Base-by-base conservation (phyloP, 805 yeast genomes). In the Wickerhamiella shivajii region DNA sequence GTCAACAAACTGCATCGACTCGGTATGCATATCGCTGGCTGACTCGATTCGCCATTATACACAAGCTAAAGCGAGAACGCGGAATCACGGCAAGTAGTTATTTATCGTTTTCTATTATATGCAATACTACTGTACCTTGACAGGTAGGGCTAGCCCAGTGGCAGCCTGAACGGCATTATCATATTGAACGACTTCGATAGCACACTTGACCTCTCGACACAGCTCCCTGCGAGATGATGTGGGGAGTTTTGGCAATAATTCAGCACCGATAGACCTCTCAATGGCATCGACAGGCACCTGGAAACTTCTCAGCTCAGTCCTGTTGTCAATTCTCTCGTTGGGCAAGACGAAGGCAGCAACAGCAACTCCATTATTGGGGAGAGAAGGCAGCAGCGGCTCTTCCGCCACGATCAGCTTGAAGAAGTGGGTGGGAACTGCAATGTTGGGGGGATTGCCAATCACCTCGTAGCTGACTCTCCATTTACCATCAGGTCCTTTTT, bases 401-500 rank as follows among this genome's bases (percentile, higher is more conserved):
- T 90, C 97, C 6, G 90, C 96, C 29, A 90, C 80, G 36, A 90
- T 61, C 39, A 90, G 59, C 59, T 90, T 90, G 68, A 75, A 90
- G 51, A 90, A 90, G 55, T 90, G 98, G 0, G 98, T 90, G 17
- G 98, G 98, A 8, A 90, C 98, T 0, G 98, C 97, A 34, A 90
- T 66, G 48, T 71, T 80, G 31, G 98, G 97, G 8, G 98, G 98
- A 46, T 83, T 79, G 2, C 98, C 98, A 52, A 90, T 81, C 26
- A 90, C 79, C 57, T 90, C 97, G 56, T 87, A 90, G 2, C 67
- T 60, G 13, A 90, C 94, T 42, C 77, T 66, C 54, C 61, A 80
- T 53, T 87, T 87, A 4, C 93, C 95, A 51, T 85, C 94, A 2
- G 72, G 74, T 41, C 72, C 70, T 39, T 61, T 61, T 44, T 74